Evolutionary conservation across 495 filamentous ascomycete species (phyloP).

Genomic region (Tuber magnatum): DNA sequence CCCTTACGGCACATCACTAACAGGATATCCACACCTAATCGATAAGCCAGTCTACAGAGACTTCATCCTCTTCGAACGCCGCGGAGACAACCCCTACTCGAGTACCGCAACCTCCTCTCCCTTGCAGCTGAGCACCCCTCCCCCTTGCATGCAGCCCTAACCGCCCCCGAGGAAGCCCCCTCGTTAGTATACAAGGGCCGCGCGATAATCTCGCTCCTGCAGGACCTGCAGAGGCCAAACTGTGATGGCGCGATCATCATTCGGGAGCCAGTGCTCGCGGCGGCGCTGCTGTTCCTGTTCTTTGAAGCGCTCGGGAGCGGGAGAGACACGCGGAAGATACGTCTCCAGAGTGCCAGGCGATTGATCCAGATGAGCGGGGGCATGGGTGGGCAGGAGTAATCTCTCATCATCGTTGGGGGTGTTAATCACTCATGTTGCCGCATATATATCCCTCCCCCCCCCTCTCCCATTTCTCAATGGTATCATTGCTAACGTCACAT

Average conservation of each 20-base stretch:
- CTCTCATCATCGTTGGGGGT: slow-evolving; percentile 34
- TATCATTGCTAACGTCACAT: slow-evolving; percentile 9
- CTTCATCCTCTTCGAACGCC: slow-evolving; percentile 38
- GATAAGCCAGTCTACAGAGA: slow-evolving; percentile 37
- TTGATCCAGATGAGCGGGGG: slow-evolving; percentile 32
- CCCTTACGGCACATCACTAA: slow-evolving; percentile 12
- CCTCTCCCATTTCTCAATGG: background rate
- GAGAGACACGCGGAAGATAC: slow-evolving; percentile 40
- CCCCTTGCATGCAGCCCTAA: slow-evolving; percentile 36
- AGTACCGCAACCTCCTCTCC: slow-evolving; percentile 35
- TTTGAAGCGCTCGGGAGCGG: slow-evolving; percentile 40
- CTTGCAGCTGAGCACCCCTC: slow-evolving; percentile 33
- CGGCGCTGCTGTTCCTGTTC: slow-evolving; percentile 38
- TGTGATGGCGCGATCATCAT: slow-evolving; percentile 15
- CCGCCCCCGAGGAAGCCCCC: slow-evolving; percentile 32
- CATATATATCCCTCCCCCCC: slow-evolving; percentile 11
- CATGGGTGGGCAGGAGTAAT: slow-evolving; percentile 21
- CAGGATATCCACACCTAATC: slow-evolving; percentile 19
- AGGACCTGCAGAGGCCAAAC: slow-evolving; percentile 25
- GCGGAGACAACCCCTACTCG: slow-evolving; percentile 39
- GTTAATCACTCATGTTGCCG: slow-evolving; percentile 39
- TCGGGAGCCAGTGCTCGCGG: slow-evolving; percentile 36
- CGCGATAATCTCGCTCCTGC: slow-evolving; percentile 25
- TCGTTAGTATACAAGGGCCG: slow-evolving; percentile 35
- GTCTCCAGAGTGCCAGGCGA: slow-evolving; percentile 32